A percentile compares a stretch with the other conserved stretches of the same genome.
phyloP scores from a whole-genome alignment of 2,329 filamentous ascomycete species.

The Nemania bipapillata region DNA sequence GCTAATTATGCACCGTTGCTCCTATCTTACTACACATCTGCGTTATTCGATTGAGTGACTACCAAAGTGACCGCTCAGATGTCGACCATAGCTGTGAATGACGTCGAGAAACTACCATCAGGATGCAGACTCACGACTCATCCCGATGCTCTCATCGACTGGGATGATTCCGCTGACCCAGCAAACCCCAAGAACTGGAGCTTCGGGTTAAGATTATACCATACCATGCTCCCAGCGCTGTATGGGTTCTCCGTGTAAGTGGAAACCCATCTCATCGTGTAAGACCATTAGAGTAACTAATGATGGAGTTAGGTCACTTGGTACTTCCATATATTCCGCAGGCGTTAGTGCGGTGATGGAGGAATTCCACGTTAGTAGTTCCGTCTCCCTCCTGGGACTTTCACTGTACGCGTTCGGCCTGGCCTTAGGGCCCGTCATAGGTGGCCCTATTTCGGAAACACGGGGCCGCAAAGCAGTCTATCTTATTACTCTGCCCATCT shows the following conservation, averaged over 20 bases:
- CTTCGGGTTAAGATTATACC: slow-evolving; percentile 28
- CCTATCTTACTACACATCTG: too few relatives aligned
- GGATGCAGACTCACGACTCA: too few relatives aligned
- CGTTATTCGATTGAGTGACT: too few relatives aligned
- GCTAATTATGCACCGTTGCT: too few relatives aligned
- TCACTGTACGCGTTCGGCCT: slow-evolving; percentile 70
- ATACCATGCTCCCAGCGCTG: slow-evolving; percentile 27
- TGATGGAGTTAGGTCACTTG: slow-evolving; percentile 57
- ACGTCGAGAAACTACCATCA: too few relatives aligned
- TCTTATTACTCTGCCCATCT: slow-evolving; percentile 58
- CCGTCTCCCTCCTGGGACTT: slow-evolving; percentile 65
- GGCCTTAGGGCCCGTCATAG: slow-evolving; percentile 67
- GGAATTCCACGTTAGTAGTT: slow-evolving; percentile 64
- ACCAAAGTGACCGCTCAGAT: too few relatives aligned
- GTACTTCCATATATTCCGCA: slow-evolving; percentile 63
- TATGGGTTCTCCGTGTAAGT: slow-evolving; percentile 36
- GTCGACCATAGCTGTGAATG: too few relatives aligned
- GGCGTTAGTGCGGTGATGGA: slow-evolving; percentile 57
- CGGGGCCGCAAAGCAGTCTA: slow-evolving; percentile 66
- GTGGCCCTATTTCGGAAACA: slow-evolving; percentile 67
- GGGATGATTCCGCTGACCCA: slow-evolving; percentile 24
- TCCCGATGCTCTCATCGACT: slow-evolving; percentile 30
- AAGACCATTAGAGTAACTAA: background rate
- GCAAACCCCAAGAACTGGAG: slow-evolving; percentile 30
- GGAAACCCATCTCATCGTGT: too few relatives aligned